A percentile compares a stretch with the other conserved stretches of the same genome.
Evolutionary conservation across 1,284 basidiomycete genomes (phyloP).

Genomic region (Microbotryomycetes sp.): DNA sequence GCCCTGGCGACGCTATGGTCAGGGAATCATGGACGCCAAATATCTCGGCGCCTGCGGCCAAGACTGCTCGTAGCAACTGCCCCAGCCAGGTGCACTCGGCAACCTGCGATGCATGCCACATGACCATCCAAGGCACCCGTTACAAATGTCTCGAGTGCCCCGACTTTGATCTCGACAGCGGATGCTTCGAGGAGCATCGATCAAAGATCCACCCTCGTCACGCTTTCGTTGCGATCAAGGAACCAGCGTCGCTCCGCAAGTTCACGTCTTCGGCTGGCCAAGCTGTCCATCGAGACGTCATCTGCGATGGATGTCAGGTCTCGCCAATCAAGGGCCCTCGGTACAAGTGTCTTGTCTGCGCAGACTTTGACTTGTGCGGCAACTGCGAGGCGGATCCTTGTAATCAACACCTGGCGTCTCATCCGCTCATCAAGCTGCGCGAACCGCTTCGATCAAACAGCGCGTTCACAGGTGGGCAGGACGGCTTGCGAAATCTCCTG

Average conservation of each 20-base stretch:
- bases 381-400: conserved; percentile 32
- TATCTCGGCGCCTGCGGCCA: too few species aligned
- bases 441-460: conserved; percentile 5
- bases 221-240: conserved; percentile 22
- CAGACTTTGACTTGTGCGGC: conserved; percentile 27
- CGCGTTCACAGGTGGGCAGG: neutral
- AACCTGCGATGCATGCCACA: conserved; percentile 47
- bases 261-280: neutral
- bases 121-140: conserved; percentile 54
- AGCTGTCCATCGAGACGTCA: conserved; percentile 18
- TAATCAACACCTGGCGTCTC: conserved; percentile 17
- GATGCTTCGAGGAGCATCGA: conserved; percentile 4
- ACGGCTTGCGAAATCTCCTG: neutral
- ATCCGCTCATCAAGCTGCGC: conserved; percentile 32
- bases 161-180: conserved; percentile 16
- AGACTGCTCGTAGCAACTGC: too few species aligned
- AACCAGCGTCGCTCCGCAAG: conserved; percentile 1
- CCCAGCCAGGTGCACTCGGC: too few species aligned
- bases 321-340: conserved; percentile 30
- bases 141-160: conserved; percentile 51
- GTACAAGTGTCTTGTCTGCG: conserved; percentile 36
- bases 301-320: conserved; percentile 30
- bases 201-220: conserved; percentile 25
- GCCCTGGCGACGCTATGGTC: conserved; percentile 1
- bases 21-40: too few species aligned